phyloP scores from a whole-genome alignment of 1,284 basidiomycete species.

The Agaricales sp. region DNA sequence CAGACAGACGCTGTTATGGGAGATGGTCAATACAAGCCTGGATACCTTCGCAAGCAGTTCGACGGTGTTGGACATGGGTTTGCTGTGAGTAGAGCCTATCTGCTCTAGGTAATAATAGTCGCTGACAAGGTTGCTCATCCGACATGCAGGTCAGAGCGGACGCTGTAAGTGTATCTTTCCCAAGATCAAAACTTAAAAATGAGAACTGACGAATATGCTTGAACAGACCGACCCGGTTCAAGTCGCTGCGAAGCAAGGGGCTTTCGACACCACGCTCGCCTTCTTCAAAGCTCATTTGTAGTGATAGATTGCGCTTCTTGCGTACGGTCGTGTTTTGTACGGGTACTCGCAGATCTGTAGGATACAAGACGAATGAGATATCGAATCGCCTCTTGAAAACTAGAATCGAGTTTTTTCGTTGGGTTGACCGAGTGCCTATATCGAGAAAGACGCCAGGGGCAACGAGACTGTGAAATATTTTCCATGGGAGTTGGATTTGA shows the following conservation, averaged over 20 bases:
- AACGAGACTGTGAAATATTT: too few relatives aligned
- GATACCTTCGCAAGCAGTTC: conserved; percentile 14
- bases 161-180: not conserved
- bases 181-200: not conserved
- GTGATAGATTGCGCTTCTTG: too few relatives aligned
- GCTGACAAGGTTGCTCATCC: not conserved
- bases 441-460: too few relatives aligned
- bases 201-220: not conserved
- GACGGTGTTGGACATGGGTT: conserved; percentile 16
- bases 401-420: too few relatives aligned
- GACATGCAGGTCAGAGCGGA: not conserved
- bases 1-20: conserved; percentile 19
- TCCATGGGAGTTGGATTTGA: too few relatives aligned
- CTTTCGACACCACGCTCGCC: not conserved
- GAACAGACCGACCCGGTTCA: not conserved
- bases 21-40: conserved; percentile 19
- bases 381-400: too few relatives aligned
- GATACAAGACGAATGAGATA: too few relatives aligned
- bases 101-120: not conserved
- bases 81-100: conserved; percentile 10
- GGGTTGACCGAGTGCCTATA: too few relatives aligned
- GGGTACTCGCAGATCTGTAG: too few relatives aligned
- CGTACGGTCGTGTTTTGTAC: too few relatives aligned
- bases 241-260: not conserved
- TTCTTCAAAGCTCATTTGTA: not conserved